Conservation (phyloP, 371 early-diverging fungal species). For the Haplosporangium sp. region DNA sequence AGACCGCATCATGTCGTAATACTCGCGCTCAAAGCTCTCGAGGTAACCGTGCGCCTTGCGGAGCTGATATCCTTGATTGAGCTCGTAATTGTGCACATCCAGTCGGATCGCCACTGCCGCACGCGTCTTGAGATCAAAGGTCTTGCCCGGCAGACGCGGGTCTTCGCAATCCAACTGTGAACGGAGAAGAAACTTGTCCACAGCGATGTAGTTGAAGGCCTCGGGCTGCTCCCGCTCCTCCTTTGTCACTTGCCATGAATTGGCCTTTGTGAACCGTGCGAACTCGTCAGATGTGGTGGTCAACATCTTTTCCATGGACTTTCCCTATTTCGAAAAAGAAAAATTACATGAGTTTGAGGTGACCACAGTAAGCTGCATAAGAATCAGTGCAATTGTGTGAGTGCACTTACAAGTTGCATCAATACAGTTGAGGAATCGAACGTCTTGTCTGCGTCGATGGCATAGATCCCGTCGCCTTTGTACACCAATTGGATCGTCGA, state of each 20-base stretch:
- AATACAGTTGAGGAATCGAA: slow-evolving; percentile 76
- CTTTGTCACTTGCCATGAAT: slow-evolving; percentile 55
- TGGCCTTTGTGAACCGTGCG: slow-evolving; percentile 69
- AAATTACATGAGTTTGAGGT: not conserved
- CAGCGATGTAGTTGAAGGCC: slow-evolving; percentile 53
- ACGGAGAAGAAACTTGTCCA: slow-evolving; percentile 78
- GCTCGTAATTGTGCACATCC: slow-evolving; percentile 80
- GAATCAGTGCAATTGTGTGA: not conserved
- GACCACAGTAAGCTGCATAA: not conserved
- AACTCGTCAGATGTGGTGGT: slow-evolving; percentile 76
- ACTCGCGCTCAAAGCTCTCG: slow-evolving; percentile 92
- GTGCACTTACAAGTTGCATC: slow-evolving; percentile 65
- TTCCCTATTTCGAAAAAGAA: slow-evolving; percentile 64
- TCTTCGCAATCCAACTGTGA: slow-evolving; percentile 94
- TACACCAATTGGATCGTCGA: slow-evolving; percentile 38
- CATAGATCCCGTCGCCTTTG: slow-evolving; percentile 78
- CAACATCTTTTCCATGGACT: slow-evolving; percentile 87
- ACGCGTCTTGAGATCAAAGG: slow-evolving; percentile 95
- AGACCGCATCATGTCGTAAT: slow-evolving; percentile 92
- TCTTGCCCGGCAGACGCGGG: slow-evolving; percentile 75
- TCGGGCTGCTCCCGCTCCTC: slow-evolving; percentile 61
- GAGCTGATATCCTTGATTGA: slow-evolving; percentile 68
- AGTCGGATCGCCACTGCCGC: slow-evolving; percentile 88
- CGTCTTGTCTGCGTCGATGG: slow-evolving; percentile 87
- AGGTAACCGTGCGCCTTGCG: slow-evolving; percentile 69